Base-by-base conservation (phyloP, 2,329 filamentous ascomycete genomes). In the Microcera coccophila region DNA sequence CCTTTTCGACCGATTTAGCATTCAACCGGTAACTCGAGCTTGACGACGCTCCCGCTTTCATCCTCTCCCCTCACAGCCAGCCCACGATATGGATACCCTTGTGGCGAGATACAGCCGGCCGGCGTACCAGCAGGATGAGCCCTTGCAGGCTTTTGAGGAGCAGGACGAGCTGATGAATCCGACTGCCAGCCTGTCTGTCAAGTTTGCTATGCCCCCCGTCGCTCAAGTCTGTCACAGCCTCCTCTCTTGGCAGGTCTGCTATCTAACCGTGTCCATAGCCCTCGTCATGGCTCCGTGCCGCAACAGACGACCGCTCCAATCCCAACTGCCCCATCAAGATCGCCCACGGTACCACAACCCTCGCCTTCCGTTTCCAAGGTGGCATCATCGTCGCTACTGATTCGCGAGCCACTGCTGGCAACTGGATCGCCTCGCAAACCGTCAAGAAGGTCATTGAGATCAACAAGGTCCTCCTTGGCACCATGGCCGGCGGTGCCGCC, bases 391-490 rank as follows among this genome's bases (percentile, higher is more conserved):
- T 98, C 39, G 91, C 91, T 41, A 98, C 93, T 46, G 93, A 98
- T 73, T 98, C 93, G 47, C 84, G 93, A 72, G 93, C 93, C 47
- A 95, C 93, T 36, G 91, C 93, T 21, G 93, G 93, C 62, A 94
- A 93, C 80, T 98, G 93, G 93, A 98, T 98, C 71, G 93, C 93
- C 55, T 95, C 88, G 72, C 93, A 98, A 78, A 98, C 93, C 41
- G 93, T 98, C 64, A 98, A 98, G 83, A 98, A 98, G 79, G 93
- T 98, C 58, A 97, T 98, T 64, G 90, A 95, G 78, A 95, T 95
- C 77, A 95, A 95, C 76, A 88, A 78, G 70, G 86, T 85, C 69
- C 78, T 98, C 70, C 73, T 98, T 62, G 93, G 93, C 54, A 98
- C 93, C 57, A 95, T 98, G 91, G 93, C 93, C 51, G 93, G 93